A percentile compares a stretch with the other conserved stretches of the same genome.
Conservation (phyloP, 1,139 yeast species). For the Scheffersomyces segobiensis region DNA sequence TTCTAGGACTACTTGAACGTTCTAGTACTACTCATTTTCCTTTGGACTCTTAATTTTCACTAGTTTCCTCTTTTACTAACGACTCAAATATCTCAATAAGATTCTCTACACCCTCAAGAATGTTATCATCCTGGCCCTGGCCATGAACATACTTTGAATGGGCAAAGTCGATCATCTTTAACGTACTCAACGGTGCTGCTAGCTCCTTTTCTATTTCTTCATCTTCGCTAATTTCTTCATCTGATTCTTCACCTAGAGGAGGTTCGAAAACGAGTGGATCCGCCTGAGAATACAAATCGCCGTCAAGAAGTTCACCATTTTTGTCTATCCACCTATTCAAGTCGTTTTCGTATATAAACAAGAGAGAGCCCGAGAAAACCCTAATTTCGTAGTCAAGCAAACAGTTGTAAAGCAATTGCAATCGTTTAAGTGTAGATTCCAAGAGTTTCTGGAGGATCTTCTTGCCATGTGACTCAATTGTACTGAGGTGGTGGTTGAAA, state of each 20-base stretch:
- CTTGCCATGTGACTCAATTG: constrained; percentile 1
- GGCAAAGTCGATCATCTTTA: constrained; percentile 85
- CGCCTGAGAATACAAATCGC: constrained; percentile 27
- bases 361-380: constrained; percentile 70
- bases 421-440: constrained; percentile 50
- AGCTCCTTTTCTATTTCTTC: constrained; percentile 20
- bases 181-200: constrained; percentile 45
- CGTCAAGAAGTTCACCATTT: constrained; percentile 14
- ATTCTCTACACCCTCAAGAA: constrained; percentile 66
- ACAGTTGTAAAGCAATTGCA: constrained; percentile 66
- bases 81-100: constrained; percentile 47
- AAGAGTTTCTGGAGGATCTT: constrained; percentile 27
- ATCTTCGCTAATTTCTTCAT: constrained; percentile 9
- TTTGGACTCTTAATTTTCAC: neutral
- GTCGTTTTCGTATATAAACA: constrained; percentile 77
- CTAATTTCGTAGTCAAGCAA: constrained; percentile 63
- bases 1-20: neutral
- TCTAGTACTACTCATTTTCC: too few relatives aligned
- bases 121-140: constrained; percentile 69
- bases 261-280: constrained; percentile 40
- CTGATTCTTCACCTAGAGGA: constrained; percentile 6
- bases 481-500: constrained; percentile 35
- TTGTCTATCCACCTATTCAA: constrained; percentile 40
- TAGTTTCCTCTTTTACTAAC: constrained; percentile 10
- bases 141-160: constrained; percentile 70